These are phyloP conservation scores for Mycosphaerella sp. DNA, from an alignment of 2,329 filamentous ascomycete genomes.

Conservation along the genomic window DNA sequence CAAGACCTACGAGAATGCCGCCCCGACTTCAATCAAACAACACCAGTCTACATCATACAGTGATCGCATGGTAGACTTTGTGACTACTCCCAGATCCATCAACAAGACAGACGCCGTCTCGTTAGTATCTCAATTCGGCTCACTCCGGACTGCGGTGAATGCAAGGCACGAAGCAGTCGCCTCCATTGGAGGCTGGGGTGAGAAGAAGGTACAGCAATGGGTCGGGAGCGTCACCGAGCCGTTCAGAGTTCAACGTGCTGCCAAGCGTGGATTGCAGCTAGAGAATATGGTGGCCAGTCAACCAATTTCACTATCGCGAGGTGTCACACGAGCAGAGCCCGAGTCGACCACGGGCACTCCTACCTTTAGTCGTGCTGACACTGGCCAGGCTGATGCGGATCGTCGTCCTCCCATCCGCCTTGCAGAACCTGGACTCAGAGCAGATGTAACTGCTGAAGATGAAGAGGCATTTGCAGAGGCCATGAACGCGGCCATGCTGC, in stretches of 20 bases:
- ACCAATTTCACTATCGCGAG: conserved; percentile 25
- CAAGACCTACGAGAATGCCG: conserved; percentile 88
- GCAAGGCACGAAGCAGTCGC: conserved; percentile 79
- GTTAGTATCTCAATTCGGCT: conserved; percentile 87
- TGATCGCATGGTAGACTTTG: conserved; percentile 84
- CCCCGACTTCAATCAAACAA: conserved; percentile 72
- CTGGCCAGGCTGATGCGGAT: conserved; percentile 35
- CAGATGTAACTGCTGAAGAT: conserved; percentile 35
- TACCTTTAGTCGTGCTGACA: conserved; percentile 17
- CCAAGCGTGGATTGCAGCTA: conserved; percentile 46
- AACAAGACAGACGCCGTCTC: conserved; percentile 94
- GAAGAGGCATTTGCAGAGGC: conserved; percentile 42
- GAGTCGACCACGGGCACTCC: conserved; percentile 2
- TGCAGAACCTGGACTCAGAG: conserved; percentile 21
- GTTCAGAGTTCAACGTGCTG: conserved; percentile 68
- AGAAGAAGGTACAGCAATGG: conserved; percentile 90
- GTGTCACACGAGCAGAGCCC: conserved; percentile 25
- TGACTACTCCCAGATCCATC: conserved; percentile 80
- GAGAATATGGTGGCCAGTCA: conserved; percentile 31
- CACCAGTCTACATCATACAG: conserved; percentile 78
- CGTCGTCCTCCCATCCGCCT: conserved; percentile 33
- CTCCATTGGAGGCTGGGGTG: conserved; percentile 85
- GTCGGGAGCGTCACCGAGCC: conserved; percentile 74
- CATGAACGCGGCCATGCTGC: conserved; percentile 20
- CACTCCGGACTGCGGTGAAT: conserved; percentile 77